Evolutionary conservation across 345 rosid species (phyloP), one percentile per base, ranked within the genome.

Genomic region (Citrus cavaleriei): DNA sequence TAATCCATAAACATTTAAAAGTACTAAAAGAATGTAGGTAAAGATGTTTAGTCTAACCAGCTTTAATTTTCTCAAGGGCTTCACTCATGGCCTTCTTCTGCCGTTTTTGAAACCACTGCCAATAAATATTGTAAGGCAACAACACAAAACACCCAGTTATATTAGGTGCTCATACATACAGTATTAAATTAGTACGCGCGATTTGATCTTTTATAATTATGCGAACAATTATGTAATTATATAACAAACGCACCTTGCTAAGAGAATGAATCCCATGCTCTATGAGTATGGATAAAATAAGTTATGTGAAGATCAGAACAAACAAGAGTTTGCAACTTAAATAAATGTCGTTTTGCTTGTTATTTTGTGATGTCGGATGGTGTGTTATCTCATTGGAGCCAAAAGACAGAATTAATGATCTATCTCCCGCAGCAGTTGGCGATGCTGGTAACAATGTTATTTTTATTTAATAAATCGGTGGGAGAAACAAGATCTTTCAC

Each of bases 61-160:
- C 83, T 88, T 91, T 91, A 24, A 91, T 78, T 77, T 91, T 89
- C 86, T 85, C 93, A 70, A 91, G 77, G 24, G 93, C 95, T 77
- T 89, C 93, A 37, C 10, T 72, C 79, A 91, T 83, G 70, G 89
- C 95, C 54, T 76, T 85, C 87, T 91, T 89, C 57, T 86, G 84
- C 14, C 82, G 85, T 58, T 77, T 83, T 22, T 82, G 87, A 58
- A 91, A 89, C 88, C 86, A 88, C 95, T 89, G 85, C 40, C 74
- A 3, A 13, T 46, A 46, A 12, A 42, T 10, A 74, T 32, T 7
- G 68, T 35, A 7, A 28, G 1, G 18, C 7, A 6, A 27, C 46
- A 55, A 14, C 6, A 7, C 9, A 24, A 7, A 4, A 4, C 12
- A 21, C 5, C 14, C 16, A 12, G 51, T 42, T 3, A 42, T 42